Conservation (phyloP, 495 filamentous ascomycete genomes). For the Lophiostoma macrostomum region DNA sequence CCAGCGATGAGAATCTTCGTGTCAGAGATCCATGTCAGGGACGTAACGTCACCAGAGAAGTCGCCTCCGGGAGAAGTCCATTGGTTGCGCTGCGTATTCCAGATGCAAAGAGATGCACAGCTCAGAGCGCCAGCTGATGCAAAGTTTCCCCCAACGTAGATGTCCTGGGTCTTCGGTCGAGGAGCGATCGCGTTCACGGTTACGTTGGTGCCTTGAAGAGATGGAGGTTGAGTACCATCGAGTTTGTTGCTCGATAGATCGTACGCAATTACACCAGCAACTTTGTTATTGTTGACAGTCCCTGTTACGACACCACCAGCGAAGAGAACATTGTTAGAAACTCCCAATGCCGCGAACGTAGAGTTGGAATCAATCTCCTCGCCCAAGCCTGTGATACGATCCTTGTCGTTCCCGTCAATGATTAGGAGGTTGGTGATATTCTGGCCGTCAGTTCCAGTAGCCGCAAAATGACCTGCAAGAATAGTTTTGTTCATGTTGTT, state of each 20-base stretch:
- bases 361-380: conserved; percentile 66
- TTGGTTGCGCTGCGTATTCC: conserved; percentile 60
- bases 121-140: conserved; percentile 73
- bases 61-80: conserved; percentile 75
- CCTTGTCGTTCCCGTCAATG: conserved; percentile 60
- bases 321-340: conserved; percentile 68
- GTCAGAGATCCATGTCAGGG: conserved; percentile 70
- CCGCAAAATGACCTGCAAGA: conserved; percentile 82
- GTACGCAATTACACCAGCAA: conserved; percentile 78
- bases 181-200: conserved; percentile 71
- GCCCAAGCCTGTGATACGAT: conserved; percentile 67
- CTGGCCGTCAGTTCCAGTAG: conserved; percentile 65
- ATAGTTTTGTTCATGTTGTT: conserved; percentile 76
- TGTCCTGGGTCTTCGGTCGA: conserved; percentile 61
- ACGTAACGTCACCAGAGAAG: conserved; percentile 63
- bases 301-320: conserved; percentile 79
- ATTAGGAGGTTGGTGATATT: conserved; percentile 74
- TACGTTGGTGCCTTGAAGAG: conserved; percentile 63
- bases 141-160: conserved; percentile 87
- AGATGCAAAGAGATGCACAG: conserved; percentile 79
- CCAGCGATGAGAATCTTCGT: conserved; percentile 73
- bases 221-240: conserved; percentile 62
- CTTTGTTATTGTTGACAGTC: conserved; percentile 54
- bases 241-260: conserved; percentile 64
- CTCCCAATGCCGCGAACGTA: conserved; percentile 67